Evolutionary conservation across 768 basidiomycete genomes (phyloP).

Genomic region (Podaxis pistillaris): DNA sequence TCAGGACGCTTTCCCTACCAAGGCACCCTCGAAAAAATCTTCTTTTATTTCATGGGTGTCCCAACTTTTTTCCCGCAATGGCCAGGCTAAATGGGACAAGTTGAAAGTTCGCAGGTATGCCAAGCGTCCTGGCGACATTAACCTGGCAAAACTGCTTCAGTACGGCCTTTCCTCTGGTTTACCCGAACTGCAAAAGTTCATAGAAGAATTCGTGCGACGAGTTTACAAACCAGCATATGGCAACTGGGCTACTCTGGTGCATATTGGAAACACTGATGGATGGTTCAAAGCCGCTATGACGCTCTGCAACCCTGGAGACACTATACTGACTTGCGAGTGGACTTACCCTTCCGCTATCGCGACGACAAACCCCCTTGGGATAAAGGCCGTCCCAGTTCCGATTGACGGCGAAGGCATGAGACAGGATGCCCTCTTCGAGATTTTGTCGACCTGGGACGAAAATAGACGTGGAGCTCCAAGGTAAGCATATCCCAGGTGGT

Average conservation of each 20-base stretch:
- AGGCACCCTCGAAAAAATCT: constrained; percentile 18
- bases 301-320: constrained; percentile 66
- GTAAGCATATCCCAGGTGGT: constrained; percentile 27
- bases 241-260: constrained; percentile 55
- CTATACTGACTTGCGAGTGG: constrained; percentile 64
- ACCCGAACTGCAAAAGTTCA: constrained; percentile 52
- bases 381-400: constrained; percentile 52
- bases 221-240: constrained; percentile 60
- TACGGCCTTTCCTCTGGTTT: constrained; percentile 58
- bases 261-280: constrained; percentile 73
- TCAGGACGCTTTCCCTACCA: constrained; percentile 20
- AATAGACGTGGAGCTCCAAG: constrained; percentile 51
- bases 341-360: constrained; percentile 62
- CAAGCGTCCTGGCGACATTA: constrained; percentile 40
- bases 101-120: constrained; percentile 66
- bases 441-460: constrained; percentile 69
- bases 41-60: constrained; percentile 53
- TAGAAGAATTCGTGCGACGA: constrained; percentile 53
- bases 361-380: constrained; percentile 34
- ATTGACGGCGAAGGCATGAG: constrained; percentile 75
- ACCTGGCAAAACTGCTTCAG: constrained; percentile 67
- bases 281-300: constrained; percentile 58
- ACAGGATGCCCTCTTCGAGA: constrained; percentile 53
- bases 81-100: constrained; percentile 42
- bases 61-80: constrained; percentile 42